A percentile compares a stretch with the other conserved stretches of the same genome.
Evolutionary conservation across 352 stramenopile genomes (phyloP).

Genomic region (Proteromonas lacertae): DNA sequence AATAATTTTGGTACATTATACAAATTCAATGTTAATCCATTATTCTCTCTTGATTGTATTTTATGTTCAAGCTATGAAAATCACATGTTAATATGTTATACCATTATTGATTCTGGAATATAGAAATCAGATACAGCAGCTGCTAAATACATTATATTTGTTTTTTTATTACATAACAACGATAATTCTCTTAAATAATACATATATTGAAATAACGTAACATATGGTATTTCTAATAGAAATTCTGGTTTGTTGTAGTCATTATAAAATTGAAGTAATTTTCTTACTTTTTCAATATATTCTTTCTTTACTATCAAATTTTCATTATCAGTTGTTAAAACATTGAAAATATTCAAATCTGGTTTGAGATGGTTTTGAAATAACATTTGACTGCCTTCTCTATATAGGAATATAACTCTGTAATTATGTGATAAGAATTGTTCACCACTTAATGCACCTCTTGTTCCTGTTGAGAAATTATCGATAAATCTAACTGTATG

Average conservation of each 20-base stretch:
- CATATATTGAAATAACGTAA: too few species aligned
- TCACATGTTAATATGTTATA: too few species aligned
- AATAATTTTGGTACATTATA: conserved; percentile 72
- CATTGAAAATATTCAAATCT: conserved; percentile 4
- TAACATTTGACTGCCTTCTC: conserved; percentile 33
- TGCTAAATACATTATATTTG: conserved; percentile 68
- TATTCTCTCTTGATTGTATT: conserved; percentile 53
- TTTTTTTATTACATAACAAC: too few species aligned
- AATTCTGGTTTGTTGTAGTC: too few species aligned
- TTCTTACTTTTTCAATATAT: too few species aligned
- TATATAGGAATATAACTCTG: conserved; percentile 72
- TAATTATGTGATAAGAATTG: conserved; percentile 66
- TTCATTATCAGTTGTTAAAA: too few species aligned
- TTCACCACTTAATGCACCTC: conserved; percentile 26
- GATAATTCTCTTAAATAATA: conserved; percentile 9
- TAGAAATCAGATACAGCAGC: conserved; percentile 95
- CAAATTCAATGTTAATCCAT: conserved; percentile 37
- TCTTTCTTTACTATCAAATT: too few species aligned
- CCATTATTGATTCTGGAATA: conserved; percentile 42
- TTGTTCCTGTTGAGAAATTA: conserved; percentile 63
- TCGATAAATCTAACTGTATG: conserved; percentile 72
- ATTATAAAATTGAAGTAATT: too few species aligned
- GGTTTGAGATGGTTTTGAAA: conserved; percentile 15
- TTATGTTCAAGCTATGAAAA: too few species aligned
- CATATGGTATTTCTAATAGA: too few species aligned